Percentiles rank a stretch among this genome's conserved stretches.
phyloP scores from a whole-genome alignment of 176 grass and related monocot species.

The Themeda triandra region DNA sequence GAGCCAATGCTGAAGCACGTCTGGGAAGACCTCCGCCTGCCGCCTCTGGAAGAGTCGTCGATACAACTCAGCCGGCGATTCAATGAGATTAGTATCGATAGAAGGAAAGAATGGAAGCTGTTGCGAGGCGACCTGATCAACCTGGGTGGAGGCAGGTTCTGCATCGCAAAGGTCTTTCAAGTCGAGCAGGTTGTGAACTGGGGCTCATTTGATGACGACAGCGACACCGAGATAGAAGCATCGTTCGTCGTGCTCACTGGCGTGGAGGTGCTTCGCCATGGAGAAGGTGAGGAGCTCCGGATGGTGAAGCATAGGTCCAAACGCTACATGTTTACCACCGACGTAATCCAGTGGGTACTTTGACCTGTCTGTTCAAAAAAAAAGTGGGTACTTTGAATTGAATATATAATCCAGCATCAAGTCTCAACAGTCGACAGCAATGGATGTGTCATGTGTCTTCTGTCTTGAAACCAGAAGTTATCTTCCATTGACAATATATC shows the following conservation, averaged over 20 bases:
- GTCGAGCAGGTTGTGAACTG: background rate
- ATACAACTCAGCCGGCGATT: no score
- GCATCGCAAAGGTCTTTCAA: background rate
- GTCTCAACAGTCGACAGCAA: no score
- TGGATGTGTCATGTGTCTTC: no score
- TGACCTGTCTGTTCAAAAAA: no score
- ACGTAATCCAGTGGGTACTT: background rate
- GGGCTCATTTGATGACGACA: no score
- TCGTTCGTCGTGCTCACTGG: background rate
- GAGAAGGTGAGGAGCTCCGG: background rate
- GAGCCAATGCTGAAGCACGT: background rate
- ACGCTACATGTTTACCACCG: background rate
- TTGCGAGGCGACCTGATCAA: background rate
- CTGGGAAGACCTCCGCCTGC: background rate
- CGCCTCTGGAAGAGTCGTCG: accelerated
- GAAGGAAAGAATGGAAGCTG: no score
- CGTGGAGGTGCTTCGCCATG: background rate
- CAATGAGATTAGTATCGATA: no score
- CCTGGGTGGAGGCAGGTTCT: background rate
- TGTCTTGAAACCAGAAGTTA: no score
- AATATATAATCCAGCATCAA: no score
- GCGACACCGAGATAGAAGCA: background rate
- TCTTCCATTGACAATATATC: no score
- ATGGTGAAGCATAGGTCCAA: background rate
- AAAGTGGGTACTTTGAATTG: no score